Conservation (phyloP, 2,329 filamentous ascomycete species). For the Penicillium sp. region DNA sequence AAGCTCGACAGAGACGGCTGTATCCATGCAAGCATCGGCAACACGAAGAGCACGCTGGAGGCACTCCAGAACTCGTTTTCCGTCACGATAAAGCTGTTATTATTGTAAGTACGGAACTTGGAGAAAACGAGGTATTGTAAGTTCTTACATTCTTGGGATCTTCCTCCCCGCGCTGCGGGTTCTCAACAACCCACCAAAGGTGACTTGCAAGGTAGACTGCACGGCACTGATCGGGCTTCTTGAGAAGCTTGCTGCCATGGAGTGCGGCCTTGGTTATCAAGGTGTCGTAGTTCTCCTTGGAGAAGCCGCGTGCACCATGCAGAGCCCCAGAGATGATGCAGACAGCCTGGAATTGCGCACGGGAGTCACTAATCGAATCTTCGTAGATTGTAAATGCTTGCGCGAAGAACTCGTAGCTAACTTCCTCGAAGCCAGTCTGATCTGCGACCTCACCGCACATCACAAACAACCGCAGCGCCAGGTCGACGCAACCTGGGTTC, state of each 20-base stretch:
- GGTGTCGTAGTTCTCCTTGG: constrained; percentile 97
- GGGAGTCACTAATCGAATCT: constrained; percentile 90
- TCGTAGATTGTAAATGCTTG: constrained; percentile 98
- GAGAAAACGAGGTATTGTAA: background rate
- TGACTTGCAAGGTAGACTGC: constrained; percentile 96
- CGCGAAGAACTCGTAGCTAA: constrained; percentile 96
- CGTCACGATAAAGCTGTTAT: constrained; percentile 89
- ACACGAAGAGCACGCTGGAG: constrained; percentile 92
- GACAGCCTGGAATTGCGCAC: constrained; percentile 96
- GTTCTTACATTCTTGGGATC: constrained; percentile 73
- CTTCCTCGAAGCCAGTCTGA: constrained; percentile 88
- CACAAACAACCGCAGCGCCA: constrained; percentile 85
- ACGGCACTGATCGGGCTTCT: constrained; percentile 96
- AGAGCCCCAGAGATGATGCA: constrained; percentile 89
- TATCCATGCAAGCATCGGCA: constrained; percentile 98
- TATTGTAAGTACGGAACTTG: constrained; percentile 20
- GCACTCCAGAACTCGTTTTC: constrained; percentile 94
- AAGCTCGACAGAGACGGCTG: constrained; percentile 91
- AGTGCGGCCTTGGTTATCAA: constrained; percentile 96
- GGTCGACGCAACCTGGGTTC: constrained; percentile 76
- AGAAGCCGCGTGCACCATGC: constrained; percentile 85
- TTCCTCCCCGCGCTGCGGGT: constrained; percentile 72
- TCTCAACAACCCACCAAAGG: constrained; percentile 95
- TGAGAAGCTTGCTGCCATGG: constrained; percentile 92
- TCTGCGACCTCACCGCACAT: constrained; percentile 91